These are phyloP conservation scores for Hyparrhenia diplandra DNA, from an alignment of 176 grass and related monocot species.

Conservation along the genomic window DNA sequence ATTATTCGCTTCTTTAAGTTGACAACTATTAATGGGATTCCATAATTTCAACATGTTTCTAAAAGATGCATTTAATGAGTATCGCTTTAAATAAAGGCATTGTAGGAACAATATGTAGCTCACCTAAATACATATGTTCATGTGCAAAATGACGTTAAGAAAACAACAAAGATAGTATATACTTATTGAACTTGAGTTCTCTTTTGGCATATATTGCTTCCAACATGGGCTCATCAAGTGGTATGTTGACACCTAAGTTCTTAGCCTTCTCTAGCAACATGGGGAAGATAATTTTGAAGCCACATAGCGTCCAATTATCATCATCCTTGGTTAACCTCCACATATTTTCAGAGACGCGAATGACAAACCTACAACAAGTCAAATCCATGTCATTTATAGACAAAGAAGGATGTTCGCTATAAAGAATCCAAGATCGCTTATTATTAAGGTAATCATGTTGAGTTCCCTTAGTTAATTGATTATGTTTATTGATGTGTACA, in stretches of 20 bases:
- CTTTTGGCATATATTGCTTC: slow-evolving; percentile 2
- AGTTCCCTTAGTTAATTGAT: not conserved
- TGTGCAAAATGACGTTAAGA: too few species aligned
- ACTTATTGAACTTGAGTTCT: slow-evolving; percentile 8
- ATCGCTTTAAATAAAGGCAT: too few species aligned
- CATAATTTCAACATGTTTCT: too few species aligned
- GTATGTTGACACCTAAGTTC: not conserved
- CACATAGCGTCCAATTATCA: slow-evolving; percentile 4
- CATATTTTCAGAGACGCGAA: slow-evolving; percentile 12
- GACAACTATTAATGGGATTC: too few species aligned
- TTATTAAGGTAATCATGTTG: not conserved
- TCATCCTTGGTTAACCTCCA: not conserved
- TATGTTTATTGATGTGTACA: not conserved
- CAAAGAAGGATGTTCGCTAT: not conserved
- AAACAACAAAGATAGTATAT: not conserved
- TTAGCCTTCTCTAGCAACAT: not conserved
- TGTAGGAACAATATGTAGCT: too few species aligned
- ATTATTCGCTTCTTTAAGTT: too few species aligned
- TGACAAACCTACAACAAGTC: not conserved
- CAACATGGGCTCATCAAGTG: not conserved
- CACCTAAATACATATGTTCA: too few species aligned
- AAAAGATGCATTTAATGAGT: too few species aligned
- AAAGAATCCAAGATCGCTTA: not conserved
- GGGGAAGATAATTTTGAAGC: slow-evolving; percentile 18
- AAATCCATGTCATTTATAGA: not conserved